phyloP scores from a whole-genome alignment of 2,329 filamentous ascomycete genomes.

The Sporothrix schenckii region DNA sequence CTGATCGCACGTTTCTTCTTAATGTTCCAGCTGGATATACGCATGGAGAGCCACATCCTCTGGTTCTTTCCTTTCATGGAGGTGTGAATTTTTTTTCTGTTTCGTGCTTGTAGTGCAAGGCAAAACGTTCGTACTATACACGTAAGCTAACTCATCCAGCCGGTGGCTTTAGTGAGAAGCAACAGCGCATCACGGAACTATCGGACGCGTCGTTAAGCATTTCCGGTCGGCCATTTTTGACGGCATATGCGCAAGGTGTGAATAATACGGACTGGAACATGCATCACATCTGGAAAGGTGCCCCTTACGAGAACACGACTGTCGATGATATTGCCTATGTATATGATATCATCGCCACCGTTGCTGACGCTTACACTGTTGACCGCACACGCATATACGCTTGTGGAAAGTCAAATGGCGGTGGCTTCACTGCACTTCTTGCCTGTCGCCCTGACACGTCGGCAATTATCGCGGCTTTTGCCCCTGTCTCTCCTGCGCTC shows the following conservation, averaged over 20 bases:
- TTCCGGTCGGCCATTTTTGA: constrained; percentile 29
- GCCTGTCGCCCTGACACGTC: constrained; percentile 32
- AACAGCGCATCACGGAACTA: constrained; percentile 31
- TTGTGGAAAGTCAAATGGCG: constrained; percentile 33
- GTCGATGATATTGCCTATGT: constrained; percentile 33
- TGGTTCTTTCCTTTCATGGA: constrained; percentile 33
- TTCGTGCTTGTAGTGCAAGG: neutral
- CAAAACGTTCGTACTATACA: neutral
- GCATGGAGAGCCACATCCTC: constrained; percentile 15
- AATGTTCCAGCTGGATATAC: constrained; percentile 27
- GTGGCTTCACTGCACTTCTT: constrained; percentile 32
- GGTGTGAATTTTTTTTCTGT: neutral
- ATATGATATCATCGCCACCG: constrained; percentile 24
- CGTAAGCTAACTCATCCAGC: constrained; percentile 14
- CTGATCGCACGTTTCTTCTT: constrained; percentile 30
- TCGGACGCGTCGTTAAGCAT: constrained; percentile 29
- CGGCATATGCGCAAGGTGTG: constrained; percentile 31
- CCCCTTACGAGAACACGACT: constrained; percentile 32
- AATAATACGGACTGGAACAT: constrained; percentile 32
- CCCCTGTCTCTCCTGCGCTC: constrained; percentile 30
- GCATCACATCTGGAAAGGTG: constrained; percentile 32
- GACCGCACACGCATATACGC: constrained; percentile 33
- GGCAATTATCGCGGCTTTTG: constrained; percentile 32
- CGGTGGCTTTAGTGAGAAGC: constrained; percentile 27
- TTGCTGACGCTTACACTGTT: constrained; percentile 21